Percentiles rank a stretch among this genome's conserved stretches.
Conservation (phyloP, 768 basidiomycete species). For the Inosperma sp. region DNA sequence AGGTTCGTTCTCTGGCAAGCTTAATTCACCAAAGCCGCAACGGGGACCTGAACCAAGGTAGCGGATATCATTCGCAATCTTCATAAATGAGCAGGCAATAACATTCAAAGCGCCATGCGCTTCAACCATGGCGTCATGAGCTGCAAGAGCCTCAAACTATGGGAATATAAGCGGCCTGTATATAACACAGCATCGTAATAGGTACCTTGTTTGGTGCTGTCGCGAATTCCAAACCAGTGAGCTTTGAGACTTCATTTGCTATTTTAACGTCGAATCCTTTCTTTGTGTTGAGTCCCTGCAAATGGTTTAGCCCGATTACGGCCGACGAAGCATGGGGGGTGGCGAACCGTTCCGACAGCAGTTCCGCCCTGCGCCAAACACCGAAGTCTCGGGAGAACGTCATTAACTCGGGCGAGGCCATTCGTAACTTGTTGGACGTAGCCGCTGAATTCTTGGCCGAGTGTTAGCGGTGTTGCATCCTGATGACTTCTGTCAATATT, state of each 20-base stretch:
- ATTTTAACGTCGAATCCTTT: constrained; percentile 95
- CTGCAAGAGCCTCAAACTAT: constrained; percentile 96
- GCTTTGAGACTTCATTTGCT: constrained; percentile 84
- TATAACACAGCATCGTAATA: not conserved
- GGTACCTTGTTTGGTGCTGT: constrained; percentile 96
- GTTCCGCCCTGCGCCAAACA: constrained; percentile 96
- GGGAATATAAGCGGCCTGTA: constrained; percentile 3
- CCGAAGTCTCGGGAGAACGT: constrained; percentile 78
- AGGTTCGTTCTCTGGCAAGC: constrained; percentile 96
- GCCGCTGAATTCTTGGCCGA: constrained; percentile 98
- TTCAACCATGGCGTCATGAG: constrained; percentile 98
- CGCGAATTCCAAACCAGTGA: constrained; percentile 87
- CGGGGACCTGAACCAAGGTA: constrained; percentile 97
- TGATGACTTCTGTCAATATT: constrained; percentile 28
- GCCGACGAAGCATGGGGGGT: not conserved
- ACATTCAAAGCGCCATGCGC: constrained; percentile 96
- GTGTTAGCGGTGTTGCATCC: constrained; percentile 96
- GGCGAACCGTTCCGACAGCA: constrained; percentile 90
- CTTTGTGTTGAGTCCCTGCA: constrained; percentile 91
- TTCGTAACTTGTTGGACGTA: constrained; percentile 94
- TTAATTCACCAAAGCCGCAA: constrained; percentile 93
- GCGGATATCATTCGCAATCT: constrained; percentile 98
- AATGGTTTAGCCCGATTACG: constrained; percentile 11
- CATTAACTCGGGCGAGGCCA: constrained; percentile 81
- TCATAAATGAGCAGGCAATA: constrained; percentile 96